Conservation (phyloP, 2,329 filamentous ascomycete genomes). For the Fusarium drepaniforme region DNA sequence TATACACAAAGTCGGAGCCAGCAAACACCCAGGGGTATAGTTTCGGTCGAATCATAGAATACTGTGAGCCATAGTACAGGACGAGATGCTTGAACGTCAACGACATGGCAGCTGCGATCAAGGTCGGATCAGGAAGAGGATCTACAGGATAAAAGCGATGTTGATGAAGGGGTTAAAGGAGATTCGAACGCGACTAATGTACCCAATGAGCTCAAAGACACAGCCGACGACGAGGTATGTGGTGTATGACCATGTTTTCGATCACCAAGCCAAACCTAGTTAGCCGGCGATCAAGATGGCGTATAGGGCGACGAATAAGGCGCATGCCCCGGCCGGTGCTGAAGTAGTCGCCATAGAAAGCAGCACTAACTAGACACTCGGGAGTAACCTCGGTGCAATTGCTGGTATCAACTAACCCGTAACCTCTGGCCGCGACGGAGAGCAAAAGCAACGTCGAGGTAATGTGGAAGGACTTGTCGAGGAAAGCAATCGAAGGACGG, state of each 20-base stretch:
- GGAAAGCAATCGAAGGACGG: not conserved
- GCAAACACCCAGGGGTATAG: too few relatives aligned
- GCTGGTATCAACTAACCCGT: not conserved
- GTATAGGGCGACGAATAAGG: not conserved
- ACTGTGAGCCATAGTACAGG: too few relatives aligned
- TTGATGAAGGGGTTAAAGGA: not conserved
- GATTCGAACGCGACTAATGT: not conserved
- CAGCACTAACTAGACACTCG: not conserved
- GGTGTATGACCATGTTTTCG: not conserved
- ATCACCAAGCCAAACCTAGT: not conserved
- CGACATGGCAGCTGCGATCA: not conserved
- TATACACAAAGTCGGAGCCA: too few relatives aligned
- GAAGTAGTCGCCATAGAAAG: not conserved
- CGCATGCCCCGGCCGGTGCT: not conserved
- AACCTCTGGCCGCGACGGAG: not conserved
- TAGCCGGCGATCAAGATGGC: not conserved
- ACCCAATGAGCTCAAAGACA: not conserved
- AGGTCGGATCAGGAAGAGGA: not conserved
- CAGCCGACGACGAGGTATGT: not conserved
- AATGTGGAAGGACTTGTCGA: not conserved
- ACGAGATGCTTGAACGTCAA: too few relatives aligned
- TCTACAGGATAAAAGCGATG: not conserved
- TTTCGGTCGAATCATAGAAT: too few relatives aligned
- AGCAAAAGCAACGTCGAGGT: not conserved
- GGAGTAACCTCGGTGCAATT: not conserved